phyloP scores from a whole-genome alignment of 2,329 filamentous ascomycete species.

The Exophiala sp. region DNA sequence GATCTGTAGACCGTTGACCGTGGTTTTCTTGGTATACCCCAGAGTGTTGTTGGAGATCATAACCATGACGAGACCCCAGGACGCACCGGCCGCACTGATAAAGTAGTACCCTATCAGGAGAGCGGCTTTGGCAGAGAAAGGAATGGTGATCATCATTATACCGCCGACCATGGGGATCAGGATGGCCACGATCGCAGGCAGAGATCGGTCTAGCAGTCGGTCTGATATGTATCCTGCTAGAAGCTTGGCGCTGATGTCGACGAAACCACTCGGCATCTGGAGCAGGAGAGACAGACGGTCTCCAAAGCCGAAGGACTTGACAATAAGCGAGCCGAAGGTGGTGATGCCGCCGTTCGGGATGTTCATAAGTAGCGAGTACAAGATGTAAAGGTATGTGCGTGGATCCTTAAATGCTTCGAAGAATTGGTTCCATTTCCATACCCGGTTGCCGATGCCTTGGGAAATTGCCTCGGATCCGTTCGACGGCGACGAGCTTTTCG shows the following conservation, averaged over 20 bases:
- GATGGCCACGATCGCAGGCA: too few relatives aligned
- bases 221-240: too few relatives aligned
- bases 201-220: too few relatives aligned
- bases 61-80: constrained; percentile 36
- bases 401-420: constrained; percentile 32
- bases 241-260: constrained; percentile 2
- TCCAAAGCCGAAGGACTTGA: neutral
- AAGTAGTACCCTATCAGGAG: too few relatives aligned
- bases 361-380: neutral
- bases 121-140: too few relatives aligned
- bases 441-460: constrained; percentile 37
- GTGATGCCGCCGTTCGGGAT: too few relatives aligned
- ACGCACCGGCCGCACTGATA: constrained; percentile 29
- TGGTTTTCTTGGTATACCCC: constrained; percentile 36
- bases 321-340: neutral
- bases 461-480: constrained; percentile 28
- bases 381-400: constrained; percentile 24
- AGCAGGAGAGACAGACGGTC: neutral
- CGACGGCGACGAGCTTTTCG: constrained; percentile 26
- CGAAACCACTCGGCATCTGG: neutral
- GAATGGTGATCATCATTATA: constrained; percentile 28
- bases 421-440: constrained; percentile 43
- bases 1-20: constrained; percentile 44
- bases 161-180: constrained; percentile 16
- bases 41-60: constrained; percentile 40